phyloP scores from a whole-genome alignment of 1,139 yeast species.

The Lodderomyces metapsilosis region DNA sequence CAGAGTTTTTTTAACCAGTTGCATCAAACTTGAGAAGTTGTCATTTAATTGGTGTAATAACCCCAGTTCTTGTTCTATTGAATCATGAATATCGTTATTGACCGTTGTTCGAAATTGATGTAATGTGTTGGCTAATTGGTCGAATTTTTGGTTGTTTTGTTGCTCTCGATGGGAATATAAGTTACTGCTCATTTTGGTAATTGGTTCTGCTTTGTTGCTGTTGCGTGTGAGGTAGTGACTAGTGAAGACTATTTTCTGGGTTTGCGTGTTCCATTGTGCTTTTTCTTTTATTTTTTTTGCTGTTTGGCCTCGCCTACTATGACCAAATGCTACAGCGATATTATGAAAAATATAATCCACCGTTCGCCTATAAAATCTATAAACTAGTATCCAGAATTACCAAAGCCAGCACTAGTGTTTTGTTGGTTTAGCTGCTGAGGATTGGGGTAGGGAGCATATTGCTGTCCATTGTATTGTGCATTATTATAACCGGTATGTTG shows the following conservation, averaged over 20 bases:
- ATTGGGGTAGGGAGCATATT: slow-evolving; percentile 4
- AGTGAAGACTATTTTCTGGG: neutral
- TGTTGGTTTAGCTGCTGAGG: slow-evolving; percentile 24
- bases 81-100: slow-evolving; percentile 43
- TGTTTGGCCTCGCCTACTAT: too few relatives aligned
- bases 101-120: slow-evolving; percentile 47
- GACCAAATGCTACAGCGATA: too few relatives aligned
- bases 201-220: too few relatives aligned
- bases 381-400: slow-evolving; percentile 22
- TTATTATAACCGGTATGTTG: neutral
- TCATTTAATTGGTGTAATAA: slow-evolving; percentile 57
- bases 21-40: slow-evolving; percentile 59
- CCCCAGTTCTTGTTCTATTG: slow-evolving; percentile 42
- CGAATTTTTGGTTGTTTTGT: slow-evolving; percentile 46
- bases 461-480: neutral
- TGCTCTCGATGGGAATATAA: slow-evolving; percentile 45
- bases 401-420: slow-evolving; percentile 39
- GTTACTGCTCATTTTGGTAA: slow-evolving; percentile 18
- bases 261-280: neutral
- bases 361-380: too few relatives aligned
- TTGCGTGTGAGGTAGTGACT: too few relatives aligned
- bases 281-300: neutral
- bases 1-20: slow-evolving; percentile 65
- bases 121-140: slow-evolving; percentile 44
- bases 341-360: too few relatives aligned